Conservation (phyloP, 164 flowering plant species). For the Paratinospora sagittata region DNA sequence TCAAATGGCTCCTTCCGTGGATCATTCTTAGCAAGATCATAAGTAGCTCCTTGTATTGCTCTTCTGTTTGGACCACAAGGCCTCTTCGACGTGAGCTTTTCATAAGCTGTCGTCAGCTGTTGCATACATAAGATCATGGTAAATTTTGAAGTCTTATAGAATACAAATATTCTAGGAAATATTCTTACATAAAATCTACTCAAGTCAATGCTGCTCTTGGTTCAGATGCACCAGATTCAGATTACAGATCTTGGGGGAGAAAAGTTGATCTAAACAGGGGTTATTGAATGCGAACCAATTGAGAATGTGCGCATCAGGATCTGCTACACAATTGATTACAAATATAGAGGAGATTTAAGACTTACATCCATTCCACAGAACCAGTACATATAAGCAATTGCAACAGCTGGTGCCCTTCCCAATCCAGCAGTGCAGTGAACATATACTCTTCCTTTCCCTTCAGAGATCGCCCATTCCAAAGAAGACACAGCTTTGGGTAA, state of each 20-base stretch:
- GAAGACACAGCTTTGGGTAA: conserved; percentile 86
- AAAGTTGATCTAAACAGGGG: not conserved
- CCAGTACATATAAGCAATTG: conserved; percentile 93
- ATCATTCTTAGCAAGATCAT: conserved; percentile 78
- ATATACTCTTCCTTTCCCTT: conserved; percentile 74
- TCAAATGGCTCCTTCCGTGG: conserved; percentile 91
- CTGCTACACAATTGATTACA: not conserved
- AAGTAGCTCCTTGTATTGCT: conserved; percentile 85
- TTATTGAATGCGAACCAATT: not conserved
- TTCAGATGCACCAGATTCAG: not conserved
- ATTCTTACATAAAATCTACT: not conserved
- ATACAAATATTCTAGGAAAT: not conserved
- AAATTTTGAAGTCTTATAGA: not conserved
- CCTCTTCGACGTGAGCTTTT: conserved; percentile 60
- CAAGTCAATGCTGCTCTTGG: too few species aligned
- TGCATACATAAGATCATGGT: conserved; percentile 1
- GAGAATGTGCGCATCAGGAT: not conserved
- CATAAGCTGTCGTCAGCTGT: conserved; percentile 74
- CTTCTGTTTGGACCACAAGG: conserved; percentile 87
- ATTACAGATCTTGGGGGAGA: not conserved
- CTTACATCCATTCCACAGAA: conserved; percentile 78
- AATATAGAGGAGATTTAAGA: conserved; percentile 1
- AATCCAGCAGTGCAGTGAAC: conserved; percentile 95
- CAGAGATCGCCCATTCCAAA: conserved; percentile 82
- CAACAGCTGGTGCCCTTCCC: conserved; percentile 94